Base-by-base conservation (phyloP, 352 stramenopile species). In the Globisporangium yorkense region DNA sequence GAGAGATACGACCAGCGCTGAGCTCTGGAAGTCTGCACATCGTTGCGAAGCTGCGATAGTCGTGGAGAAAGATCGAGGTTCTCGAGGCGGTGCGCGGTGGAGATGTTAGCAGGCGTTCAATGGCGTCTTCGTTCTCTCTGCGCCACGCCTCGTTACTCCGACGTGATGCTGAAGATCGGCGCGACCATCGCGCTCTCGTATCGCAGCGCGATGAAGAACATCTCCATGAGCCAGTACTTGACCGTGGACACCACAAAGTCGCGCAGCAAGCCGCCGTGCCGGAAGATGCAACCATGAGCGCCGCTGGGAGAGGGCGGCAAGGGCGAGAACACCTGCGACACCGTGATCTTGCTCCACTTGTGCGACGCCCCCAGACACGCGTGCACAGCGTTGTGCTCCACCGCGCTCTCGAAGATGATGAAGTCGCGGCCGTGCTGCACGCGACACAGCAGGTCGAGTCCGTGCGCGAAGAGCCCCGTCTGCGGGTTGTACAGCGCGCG, bases 191-290 rank as follows among this genome's bases (percentile, higher is more conserved):
- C 57, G 46, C 70, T 79, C 54, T 88, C 78, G 52, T 77, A 88
- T 4, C 75, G 71, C 33, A 86, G 65, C 31, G 76, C 70, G 58
- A 87, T 75, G 56, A 83, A 84, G 37, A 84, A 77, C 53, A 88
- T 73, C 53, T 88, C 78, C 49, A 73, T 70, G 47, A 74, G 61
- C 78, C 78, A 88, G 27, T 77, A 80, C 50, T 73, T 54, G 10
- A 75, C 63, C 18, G 66, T 77, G n/a, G 71, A 70, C 10, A 72
- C 62, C 1, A 66, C 63, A 21, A 68, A 72, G 21, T 72, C 65
- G 27, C 72, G 72, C 20, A 85, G 51, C 56, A 68, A 82, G n/a
- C 78, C 78, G 35, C 72, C 78, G 55, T 78, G 76, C 31, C 75
- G 71, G 35, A 82, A 77, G 1, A 68, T 53, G 54, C 75, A 86